Evolutionary conservation across 345 rosid genomes (phyloP).

Genomic region (Corymbia maculata): DNA sequence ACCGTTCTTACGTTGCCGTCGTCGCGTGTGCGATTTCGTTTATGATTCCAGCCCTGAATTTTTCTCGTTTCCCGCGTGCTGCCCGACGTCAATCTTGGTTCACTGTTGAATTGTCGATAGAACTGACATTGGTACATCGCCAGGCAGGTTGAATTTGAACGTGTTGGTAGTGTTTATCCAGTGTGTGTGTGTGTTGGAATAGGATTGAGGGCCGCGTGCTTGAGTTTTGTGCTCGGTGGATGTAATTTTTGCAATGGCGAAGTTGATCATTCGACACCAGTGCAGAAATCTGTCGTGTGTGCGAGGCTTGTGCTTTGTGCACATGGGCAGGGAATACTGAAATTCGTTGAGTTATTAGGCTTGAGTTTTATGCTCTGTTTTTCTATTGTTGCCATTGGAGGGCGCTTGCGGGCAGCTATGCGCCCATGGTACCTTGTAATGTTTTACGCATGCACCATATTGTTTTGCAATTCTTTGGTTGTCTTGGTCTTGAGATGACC

Average conservation of each 20-base stretch:
- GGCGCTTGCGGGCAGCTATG: accelerated
- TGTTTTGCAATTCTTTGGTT: neutral
- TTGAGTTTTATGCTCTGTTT: neutral
- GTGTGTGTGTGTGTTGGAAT: neutral
- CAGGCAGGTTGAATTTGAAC: neutral
- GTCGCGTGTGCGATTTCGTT: neutral
- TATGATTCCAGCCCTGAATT: neutral
- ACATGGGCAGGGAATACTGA: neutral
- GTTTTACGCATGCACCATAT: neutral
- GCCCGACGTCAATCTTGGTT: neutral
- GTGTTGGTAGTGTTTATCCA: neutral
- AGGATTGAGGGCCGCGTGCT: neutral
- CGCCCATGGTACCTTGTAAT: neutral
- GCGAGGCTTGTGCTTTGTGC: neutral
- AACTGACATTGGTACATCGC: neutral
- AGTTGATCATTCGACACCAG: neutral
- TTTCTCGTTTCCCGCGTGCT: neutral
- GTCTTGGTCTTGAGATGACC: neutral
- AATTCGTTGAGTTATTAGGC: neutral
- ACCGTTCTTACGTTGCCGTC: neutral
- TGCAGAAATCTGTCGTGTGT: neutral
- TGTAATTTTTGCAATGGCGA: neutral
- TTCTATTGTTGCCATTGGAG: neutral
- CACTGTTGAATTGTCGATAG: neutral
- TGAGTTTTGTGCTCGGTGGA: neutral